Base-by-base conservation (phyloP, 306 rosid species). In the Dryas octopetala region DNA sequence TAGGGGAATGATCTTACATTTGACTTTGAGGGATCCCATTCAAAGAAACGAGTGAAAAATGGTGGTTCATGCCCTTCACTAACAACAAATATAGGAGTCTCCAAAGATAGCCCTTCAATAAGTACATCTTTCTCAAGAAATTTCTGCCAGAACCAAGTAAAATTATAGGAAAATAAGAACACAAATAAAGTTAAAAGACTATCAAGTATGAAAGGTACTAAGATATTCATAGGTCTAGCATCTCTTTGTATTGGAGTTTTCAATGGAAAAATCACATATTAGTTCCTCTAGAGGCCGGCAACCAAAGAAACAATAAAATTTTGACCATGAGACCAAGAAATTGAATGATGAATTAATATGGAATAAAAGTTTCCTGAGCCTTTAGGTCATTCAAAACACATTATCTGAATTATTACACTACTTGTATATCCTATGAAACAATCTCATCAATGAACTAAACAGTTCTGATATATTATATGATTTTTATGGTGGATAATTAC, bases 51-150 rank as follows among this genome's bases (percentile, higher is more conserved):
- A 63, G 98, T 94, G 88, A 94, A 94, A 83, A 87, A 86, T 4
- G 85, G 80, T 0, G 98, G 96, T 80, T 94, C 98, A 3, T 87
- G 75, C 74, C 98, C 97, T 87, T 94, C 98, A 4, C 78, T 77
- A 75, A 94, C 85, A 81, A 94, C 82, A 76, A 90, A 90, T 64
- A 87, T 74, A 48, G 98, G 96, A 82, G 85, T 83, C 63, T 85
- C 86, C 60, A 75, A 48, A 51, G 95, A 89, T 7, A 86, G 79
- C 66, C 89, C 96, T 90, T 91, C 95, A 40, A 77, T 84, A 55
- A 79, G 93, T 79, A 88, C 71, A 63, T 91, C 91, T 71, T 68
- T 79, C 90, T 88, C 97, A 68, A 91, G 85, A 86, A 94, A 91
- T 81, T 87, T 94, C 98, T 91, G 97, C 79, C 57, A 55, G 76